Conservation (phyloP, 2,329 filamentous ascomycete species). For the Endoconidiophora polonica region DNA sequence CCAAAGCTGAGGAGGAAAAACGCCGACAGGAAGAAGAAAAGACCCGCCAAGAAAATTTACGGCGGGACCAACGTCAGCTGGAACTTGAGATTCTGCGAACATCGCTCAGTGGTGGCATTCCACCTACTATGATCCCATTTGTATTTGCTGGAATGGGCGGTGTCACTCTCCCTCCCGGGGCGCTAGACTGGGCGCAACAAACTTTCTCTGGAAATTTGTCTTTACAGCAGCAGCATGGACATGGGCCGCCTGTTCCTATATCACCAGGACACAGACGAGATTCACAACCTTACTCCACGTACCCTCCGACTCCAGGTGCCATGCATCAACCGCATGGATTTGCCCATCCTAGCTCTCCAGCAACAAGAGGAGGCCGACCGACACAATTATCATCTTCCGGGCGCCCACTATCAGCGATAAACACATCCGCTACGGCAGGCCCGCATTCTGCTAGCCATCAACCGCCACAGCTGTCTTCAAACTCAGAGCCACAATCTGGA, state of each 20-base stretch:
- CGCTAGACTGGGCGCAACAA: conserved; percentile 53
- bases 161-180: conserved; percentile 40
- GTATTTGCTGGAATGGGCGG: conserved; percentile 59
- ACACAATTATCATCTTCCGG: conserved; percentile 14
- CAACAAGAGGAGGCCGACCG: not conserved
- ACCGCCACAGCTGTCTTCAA: conserved; percentile 32
- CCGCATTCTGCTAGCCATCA: conserved; percentile 5
- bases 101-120: conserved; percentile 52
- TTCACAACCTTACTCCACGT: conserved; percentile 25
- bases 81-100: conserved; percentile 58
- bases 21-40: conserved; percentile 60
- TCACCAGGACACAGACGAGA: conserved; percentile 10
- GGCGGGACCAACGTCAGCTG: conserved; percentile 54
- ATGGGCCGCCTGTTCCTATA: conserved; percentile 18
- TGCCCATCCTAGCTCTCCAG: conserved; percentile 8
- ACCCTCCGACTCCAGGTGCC: conserved; percentile 21
- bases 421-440: conserved; percentile 9
- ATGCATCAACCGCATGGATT: conserved; percentile 4
- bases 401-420: conserved; percentile 23
- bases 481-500: conserved; percentile 39
- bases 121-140: conserved; percentile 56
- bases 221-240: conserved; percentile 18
- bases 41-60: conserved; percentile 44
- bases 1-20: conserved; percentile 58
- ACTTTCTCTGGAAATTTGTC: conserved; percentile 34